Evolutionary conservation across 2,329 filamentous ascomycete genomes (phyloP).

Genomic region (Metarhizium album): DNA sequence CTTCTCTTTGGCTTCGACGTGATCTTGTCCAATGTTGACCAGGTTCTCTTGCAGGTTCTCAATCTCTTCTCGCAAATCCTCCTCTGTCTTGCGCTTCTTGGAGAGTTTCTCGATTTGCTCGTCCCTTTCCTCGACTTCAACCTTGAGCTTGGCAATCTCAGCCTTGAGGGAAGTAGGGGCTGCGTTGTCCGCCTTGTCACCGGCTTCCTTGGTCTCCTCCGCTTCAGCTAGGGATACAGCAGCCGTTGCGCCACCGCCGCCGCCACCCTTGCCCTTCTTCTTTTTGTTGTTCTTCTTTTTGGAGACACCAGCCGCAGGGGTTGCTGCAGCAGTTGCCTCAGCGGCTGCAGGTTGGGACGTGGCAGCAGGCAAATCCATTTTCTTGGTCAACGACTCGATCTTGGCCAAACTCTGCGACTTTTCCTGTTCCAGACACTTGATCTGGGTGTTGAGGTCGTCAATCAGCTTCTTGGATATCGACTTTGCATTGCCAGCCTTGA

Average conservation of each 20-base stretch:
- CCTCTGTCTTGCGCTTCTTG: slow-evolving; percentile 62
- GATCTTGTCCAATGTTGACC: slow-evolving; percentile 67
- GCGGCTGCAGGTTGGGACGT: slow-evolving; percentile 14
- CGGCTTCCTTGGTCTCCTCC: slow-evolving; percentile 12
- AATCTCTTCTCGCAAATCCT: slow-evolving; percentile 74
- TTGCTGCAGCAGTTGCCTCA: slow-evolving; percentile 9
- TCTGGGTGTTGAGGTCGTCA: slow-evolving; percentile 26
- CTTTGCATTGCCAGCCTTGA: slow-evolving; percentile 28
- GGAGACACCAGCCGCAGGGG: slow-evolving; percentile 13
- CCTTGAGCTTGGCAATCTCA: slow-evolving; percentile 39
- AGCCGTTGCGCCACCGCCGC: slow-evolving; percentile 21
- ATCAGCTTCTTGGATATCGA: slow-evolving; percentile 30
- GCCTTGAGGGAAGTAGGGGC: slow-evolving; percentile 31
- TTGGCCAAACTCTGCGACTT: slow-evolving; percentile 20
- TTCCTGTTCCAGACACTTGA: slow-evolving; percentile 24
- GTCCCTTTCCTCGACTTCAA: slow-evolving; percentile 54
- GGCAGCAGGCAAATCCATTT: slow-evolving; percentile 25
- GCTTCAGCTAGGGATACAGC: slow-evolving; percentile 25
- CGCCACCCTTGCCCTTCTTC: slow-evolving; percentile 74
- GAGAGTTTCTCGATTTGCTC: slow-evolving; percentile 61
- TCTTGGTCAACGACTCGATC: slow-evolving; percentile 31
- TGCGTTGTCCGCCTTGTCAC: slow-evolving; percentile 11
- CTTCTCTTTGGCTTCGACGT: slow-evolving; percentile 72
- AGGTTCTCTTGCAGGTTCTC: slow-evolving; percentile 74
- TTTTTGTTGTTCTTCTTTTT: slow-evolving; percentile 76